Base-by-base conservation (phyloP, 78 protist species). In the Corallochytrium limacisporum region DNA sequence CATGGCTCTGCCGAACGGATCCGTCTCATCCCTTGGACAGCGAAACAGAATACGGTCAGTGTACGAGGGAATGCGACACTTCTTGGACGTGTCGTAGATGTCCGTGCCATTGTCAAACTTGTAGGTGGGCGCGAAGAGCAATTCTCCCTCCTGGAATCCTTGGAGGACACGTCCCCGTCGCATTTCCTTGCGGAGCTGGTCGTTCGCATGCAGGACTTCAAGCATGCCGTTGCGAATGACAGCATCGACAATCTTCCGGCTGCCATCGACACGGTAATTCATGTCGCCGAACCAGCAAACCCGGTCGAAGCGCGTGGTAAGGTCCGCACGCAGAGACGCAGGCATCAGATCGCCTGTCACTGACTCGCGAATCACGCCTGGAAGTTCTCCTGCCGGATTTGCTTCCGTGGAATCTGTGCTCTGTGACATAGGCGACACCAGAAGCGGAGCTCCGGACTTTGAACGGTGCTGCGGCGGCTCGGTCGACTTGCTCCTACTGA, bases 81-180 rank as follows among this genome's bases (percentile, higher is more conserved):
- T 50, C 4, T 3, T 28, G 33, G n/a, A 29, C 57, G 57, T 24
- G 32, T 50, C 57, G 57, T 24, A 26, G 16, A 3, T 2, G 16
- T 55, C 49, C 7, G 87, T 84, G 5, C 79, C 84, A 22, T 49
- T 50, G 53, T 84, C 90, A 24, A 76, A 87, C 42, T 81, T 80
- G 72, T 87, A 87, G 22, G 90, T 87, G 26, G 93, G 93, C 28
- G 84, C 76, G 53, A 87, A 87, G 31, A 48, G 43, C 10, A 87
- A 69, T 10, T 67, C 71, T 24, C 73, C 80, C 59, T 87, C 93
- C 22, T 24, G 57, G 46, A 76, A 81, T 33, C 79, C 87, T 24
- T 55, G 75, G 55, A 87, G 81, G 5, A 77, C 89, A 4, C 57
- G 35, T 6, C 13, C 2, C 13, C 13, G 39, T 8, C 57, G 57